Conservation (phyloP, 1,284 basidiomycete species). For the Ustilago nuda region DNA sequence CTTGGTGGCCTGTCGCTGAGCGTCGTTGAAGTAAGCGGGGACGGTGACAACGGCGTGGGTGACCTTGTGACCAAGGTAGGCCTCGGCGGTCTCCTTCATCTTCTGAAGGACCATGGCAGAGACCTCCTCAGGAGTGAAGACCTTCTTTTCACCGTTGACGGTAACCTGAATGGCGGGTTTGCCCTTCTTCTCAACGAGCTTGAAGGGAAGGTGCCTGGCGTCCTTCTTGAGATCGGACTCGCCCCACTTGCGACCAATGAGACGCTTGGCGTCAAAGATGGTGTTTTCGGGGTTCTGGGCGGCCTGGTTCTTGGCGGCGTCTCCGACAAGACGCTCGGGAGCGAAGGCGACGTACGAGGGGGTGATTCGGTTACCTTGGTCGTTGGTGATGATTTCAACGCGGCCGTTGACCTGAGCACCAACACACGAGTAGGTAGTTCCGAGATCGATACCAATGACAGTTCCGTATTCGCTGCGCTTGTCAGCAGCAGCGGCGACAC, state of each 20-base stretch:
- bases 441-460: slow-evolving; percentile 84
- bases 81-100: slow-evolving; percentile 99
- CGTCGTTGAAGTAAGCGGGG: slow-evolving; percentile 92
- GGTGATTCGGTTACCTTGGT: slow-evolving; percentile 72
- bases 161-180: slow-evolving; percentile 69
- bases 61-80: slow-evolving; percentile 95
- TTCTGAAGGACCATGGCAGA: slow-evolving; percentile 94
- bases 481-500: slow-evolving; percentile 62
- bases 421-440: slow-evolving; percentile 71
- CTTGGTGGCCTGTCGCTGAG: slow-evolving; percentile 98
- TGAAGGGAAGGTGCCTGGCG: slow-evolving; percentile 68
- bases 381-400: slow-evolving; percentile 69
- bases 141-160: slow-evolving; percentile 62
- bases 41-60: slow-evolving; percentile 97
- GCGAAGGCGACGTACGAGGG: slow-evolving; percentile 70
- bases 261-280: slow-evolving; percentile 92
- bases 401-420: slow-evolving; percentile 84
- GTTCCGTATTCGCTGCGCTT: slow-evolving; percentile 77
- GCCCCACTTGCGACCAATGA: slow-evolving; percentile 77
- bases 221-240: slow-evolving; percentile 72
- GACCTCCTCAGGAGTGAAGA: slow-evolving; percentile 80
- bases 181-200: slow-evolving; percentile 71
- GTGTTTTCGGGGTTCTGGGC: slow-evolving; percentile 89
- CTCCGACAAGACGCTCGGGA: slow-evolving; percentile 80
- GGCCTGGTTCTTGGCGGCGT: slow-evolving; percentile 76